Percentiles rank a stretch among this genome's conserved stretches.
Evolutionary conservation across 139 green algal species (phyloP).

Genomic region (Closterium sp.): DNA sequence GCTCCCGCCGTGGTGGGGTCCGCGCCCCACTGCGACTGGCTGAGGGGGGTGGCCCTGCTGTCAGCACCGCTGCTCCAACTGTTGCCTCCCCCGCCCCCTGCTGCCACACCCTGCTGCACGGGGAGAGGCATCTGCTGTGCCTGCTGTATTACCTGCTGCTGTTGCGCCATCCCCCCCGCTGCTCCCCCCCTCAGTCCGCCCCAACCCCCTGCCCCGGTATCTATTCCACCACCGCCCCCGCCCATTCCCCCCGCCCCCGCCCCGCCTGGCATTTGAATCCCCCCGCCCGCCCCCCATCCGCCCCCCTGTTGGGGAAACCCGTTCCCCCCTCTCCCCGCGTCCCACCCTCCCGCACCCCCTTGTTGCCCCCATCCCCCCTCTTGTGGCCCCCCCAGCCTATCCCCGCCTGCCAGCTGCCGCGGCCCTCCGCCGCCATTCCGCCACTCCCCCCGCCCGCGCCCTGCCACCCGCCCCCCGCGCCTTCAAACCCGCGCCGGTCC

Average conservation of each 20-base stretch:
- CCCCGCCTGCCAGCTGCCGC: background rate
- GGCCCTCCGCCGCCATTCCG: background rate
- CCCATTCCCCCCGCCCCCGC: background rate
- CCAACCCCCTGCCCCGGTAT: background rate
- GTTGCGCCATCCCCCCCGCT: background rate
- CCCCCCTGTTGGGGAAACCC: background rate
- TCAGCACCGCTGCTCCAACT: background rate
- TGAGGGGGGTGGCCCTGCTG: background rate
- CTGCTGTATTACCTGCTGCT: background rate
- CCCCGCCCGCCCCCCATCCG: background rate
- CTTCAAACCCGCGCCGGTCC: background rate
- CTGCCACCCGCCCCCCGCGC: background rate
- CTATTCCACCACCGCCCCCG: background rate
- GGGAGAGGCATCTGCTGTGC: background rate
- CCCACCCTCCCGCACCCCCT: background rate
- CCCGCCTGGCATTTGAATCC: background rate
- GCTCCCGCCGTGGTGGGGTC: background rate
- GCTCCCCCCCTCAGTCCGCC: background rate
- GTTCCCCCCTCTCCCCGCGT: background rate
- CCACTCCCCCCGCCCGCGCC: background rate
- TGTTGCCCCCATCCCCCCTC: background rate
- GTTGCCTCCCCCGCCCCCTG: background rate
- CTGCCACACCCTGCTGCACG: background rate
- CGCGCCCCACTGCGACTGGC: background rate
- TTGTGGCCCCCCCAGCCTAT: background rate